phyloP scores from a whole-genome alignment of 2,329 filamentous ascomycete genomes.

The Ramularia collo-cygni region DNA sequence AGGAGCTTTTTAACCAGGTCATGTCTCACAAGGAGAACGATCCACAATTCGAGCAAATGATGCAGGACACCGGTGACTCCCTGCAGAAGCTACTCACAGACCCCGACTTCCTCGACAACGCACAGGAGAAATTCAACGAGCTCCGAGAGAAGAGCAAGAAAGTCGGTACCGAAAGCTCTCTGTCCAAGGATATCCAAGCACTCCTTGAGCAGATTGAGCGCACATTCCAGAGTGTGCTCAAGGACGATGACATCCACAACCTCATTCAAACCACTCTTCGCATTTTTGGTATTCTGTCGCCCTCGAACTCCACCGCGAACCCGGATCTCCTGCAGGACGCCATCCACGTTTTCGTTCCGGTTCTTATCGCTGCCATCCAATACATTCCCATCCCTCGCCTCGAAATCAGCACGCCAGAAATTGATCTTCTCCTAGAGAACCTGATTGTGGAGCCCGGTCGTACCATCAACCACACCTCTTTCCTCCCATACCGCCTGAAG shows the following conservation, averaged over 20 bases:
- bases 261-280: constrained; percentile 59
- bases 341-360: constrained; percentile 72
- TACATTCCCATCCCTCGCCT: constrained; percentile 84
- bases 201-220: constrained; percentile 62
- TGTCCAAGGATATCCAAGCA: constrained; percentile 66
- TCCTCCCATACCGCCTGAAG: constrained; percentile 76
- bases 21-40: constrained; percentile 69
- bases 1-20: constrained; percentile 61
- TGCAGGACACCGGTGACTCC: constrained; percentile 65
- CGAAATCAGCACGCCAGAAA: constrained; percentile 75
- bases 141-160: constrained; percentile 50
- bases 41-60: constrained; percentile 72
- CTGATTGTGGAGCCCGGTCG: constrained; percentile 81
- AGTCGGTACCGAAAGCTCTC: constrained; percentile 57
- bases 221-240: constrained; percentile 61
- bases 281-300: constrained; percentile 64
- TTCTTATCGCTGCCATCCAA: constrained; percentile 70
- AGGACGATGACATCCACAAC: constrained; percentile 66
- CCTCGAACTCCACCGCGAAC: constrained; percentile 57
- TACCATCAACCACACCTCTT: constrained; percentile 79
- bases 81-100: constrained; percentile 78
- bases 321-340: constrained; percentile 66
- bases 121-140: constrained; percentile 58
- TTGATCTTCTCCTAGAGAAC: constrained; percentile 85
- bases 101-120: constrained; percentile 75